Base-by-base conservation (phyloP, 192 early-diverging fungal species). In the Podila verticillata region DNA sequence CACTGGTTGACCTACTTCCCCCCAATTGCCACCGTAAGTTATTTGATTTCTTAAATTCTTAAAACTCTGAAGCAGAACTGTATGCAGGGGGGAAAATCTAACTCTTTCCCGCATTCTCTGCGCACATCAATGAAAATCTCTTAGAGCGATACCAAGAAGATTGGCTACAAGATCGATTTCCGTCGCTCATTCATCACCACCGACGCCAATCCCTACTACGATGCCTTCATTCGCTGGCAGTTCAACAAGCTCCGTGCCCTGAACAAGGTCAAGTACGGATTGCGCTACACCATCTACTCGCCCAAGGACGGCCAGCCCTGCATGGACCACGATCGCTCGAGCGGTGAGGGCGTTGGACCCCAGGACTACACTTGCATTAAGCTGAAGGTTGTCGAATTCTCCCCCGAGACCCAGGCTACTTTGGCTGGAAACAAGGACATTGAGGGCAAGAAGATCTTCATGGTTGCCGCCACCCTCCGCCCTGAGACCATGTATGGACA, bases 401-500 rank as follows among this genome's bases (percentile, higher is more conserved):
- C 89, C 49, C 68, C 80, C 39, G 75, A 69, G 20, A 85, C 88
- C 12, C 59, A 83, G 28, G 67, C 84, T 70, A 66, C 74, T 28
- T 73, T 91, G 29, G 81, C 74, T 15, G 66, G 72, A 31, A 75
- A 75, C 48, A 82, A 73, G 57, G 73, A 77, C 31, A 67, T 87
- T 34, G 83, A 89, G 32, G 90, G 88, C 56, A 94, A 96, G 84
- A 88, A 89, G 34, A 82, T 99, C 28, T 99, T 86, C 83, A 83
- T 98, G 66, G 95, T 98, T 17, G 97, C 98, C 24, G 98, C 95
- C 57, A 99, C 98, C 61, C 85, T 98, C 61, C 90, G 96, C 32
- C 98, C 98, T 4, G 98, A 99, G 86, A 99, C 98, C 75, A 99
- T 99, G 97, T 85, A 98, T 77, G 98, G 96, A 65, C 96, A 98